Base-by-base conservation (phyloP, 2,329 filamentous ascomycete species). In the Trichoderma afroharzianum region DNA sequence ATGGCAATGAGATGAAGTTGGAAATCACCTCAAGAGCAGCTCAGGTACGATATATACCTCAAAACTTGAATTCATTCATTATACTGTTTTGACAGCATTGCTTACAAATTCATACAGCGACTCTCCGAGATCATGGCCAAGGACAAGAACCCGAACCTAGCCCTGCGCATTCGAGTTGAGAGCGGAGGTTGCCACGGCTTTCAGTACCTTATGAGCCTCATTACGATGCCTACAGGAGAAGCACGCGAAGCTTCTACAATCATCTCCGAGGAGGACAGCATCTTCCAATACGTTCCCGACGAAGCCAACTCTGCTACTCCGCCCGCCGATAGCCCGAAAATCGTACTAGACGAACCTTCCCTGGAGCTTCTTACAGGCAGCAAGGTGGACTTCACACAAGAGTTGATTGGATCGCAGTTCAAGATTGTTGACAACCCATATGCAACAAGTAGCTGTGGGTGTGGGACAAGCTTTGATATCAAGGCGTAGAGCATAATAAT, bases 161-260 rank as follows among this genome's bases (percentile, higher is more conserved):
- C 94, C 28, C 87, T 99, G n/a, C 93, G 95, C 67, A 93, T 99
- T 75, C 91, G 93, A 73, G 95, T 99, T 72, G 94, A 97, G 79
- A 94, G 92, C 71, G 96, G 96, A 74, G 96, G 96, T 70, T 99
- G 96, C 81, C 96, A 99, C 82, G 96, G 96, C 63, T 99, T 99
- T 81, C 96, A 99, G 80, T 99, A 99, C 79, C 84, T 97, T 61
- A 97, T 99, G 93, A 93, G 91, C 18, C 87, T 98, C 4, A 91
- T 93, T 3, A 89, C 88, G 0, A 82, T 91, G 1, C 89, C 89
- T 0, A 73, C 79, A 6, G 76, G 79, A 61, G 79, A 79, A 18
- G 73, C 79, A 0, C 76, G 79, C 5, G 77, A 81, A 32, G 78
- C 77, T 76, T 76, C 80, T 7, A 77, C 82, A 2, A 74, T 79